These are phyloP conservation scores for Chionographis japonica DNA, from an alignment of 106 monocot species.

Conservation along the genomic window DNA sequence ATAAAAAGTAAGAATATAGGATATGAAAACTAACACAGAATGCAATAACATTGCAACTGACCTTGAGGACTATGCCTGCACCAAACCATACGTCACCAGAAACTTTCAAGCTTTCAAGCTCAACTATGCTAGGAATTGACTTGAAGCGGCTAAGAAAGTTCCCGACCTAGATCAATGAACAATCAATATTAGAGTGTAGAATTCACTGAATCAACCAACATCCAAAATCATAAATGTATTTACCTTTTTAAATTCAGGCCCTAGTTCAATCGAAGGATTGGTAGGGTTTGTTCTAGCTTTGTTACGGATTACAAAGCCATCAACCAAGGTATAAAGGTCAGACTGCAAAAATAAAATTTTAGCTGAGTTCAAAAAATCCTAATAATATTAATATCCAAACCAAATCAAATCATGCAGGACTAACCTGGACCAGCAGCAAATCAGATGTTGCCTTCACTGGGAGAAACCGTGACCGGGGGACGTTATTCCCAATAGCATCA, in stretches of 20 bases:
- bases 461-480: constrained; percentile 82
- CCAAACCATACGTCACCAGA: constrained; percentile 52
- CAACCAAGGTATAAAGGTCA: constrained; percentile 84
- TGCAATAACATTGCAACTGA: background rate
- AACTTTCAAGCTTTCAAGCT: constrained; percentile 46
- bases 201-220: background rate
- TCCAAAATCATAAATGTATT: background rate
- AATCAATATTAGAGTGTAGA: background rate
- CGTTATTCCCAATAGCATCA: constrained; percentile 85
- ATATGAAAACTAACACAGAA: too few relatives aligned
- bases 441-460: constrained; percentile 93
- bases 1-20: too few relatives aligned
- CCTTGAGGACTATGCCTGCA: constrained; percentile 33
- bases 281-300: constrained; percentile 37
- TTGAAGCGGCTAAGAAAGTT: constrained; percentile 45
- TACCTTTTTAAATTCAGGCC: constrained; percentile 50
- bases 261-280: constrained; percentile 43
- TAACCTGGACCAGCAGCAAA: constrained; percentile 92
- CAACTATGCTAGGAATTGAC: constrained; percentile 48
- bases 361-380: background rate
- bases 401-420: background rate
- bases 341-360: constrained; percentile 56
- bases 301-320: constrained; percentile 82
- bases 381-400: constrained; percentile 23
- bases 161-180: constrained; percentile 18